Conservation (phyloP, 495 filamentous ascomycete genomes). For the Hypoxylon rickii region DNA sequence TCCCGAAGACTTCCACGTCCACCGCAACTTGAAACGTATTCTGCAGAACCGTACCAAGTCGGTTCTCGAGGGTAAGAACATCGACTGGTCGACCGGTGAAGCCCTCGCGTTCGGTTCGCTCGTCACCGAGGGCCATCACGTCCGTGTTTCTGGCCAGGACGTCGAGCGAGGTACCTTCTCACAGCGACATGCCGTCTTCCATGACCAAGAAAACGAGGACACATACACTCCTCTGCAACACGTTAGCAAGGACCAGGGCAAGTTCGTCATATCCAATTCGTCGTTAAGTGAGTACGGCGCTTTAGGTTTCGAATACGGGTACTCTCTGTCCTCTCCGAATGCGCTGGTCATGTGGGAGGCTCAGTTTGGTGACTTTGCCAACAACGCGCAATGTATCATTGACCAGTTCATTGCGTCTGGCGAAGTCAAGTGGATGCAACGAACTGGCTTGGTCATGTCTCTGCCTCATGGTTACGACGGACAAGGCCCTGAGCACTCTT, state of each 20-base stretch:
- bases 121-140: constrained; percentile 90
- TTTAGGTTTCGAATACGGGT: constrained; percentile 98
- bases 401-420: constrained; percentile 98
- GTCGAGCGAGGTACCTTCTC: constrained; percentile 99
- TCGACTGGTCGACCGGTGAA: constrained; percentile 97
- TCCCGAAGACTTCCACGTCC: constrained; percentile 84
- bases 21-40: constrained; percentile 97
- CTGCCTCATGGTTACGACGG: constrained; percentile 98
- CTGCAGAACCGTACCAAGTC: constrained; percentile 87
- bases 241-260: constrained; percentile 84
- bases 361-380: constrained; percentile 99
- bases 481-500: constrained; percentile 98
- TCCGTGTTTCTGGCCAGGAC: constrained; percentile 96
- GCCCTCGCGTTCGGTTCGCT: constrained; percentile 93
- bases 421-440: constrained; percentile 97
- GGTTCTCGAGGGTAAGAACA: constrained; percentile 88
- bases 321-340: constrained; percentile 94
- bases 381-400: constrained; percentile 98
- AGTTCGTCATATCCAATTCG: constrained; percentile 96
- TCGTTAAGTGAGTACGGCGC: constrained; percentile 93
- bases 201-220: constrained; percentile 91
- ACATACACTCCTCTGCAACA: constrained; percentile 93
- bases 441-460: constrained; percentile 91
- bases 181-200: constrained; percentile 93
- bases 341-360: constrained; percentile 99